Evolutionary conservation across 495 filamentous ascomycete genomes (phyloP).

Genomic region (Staphylotrichum tortipilum): DNA sequence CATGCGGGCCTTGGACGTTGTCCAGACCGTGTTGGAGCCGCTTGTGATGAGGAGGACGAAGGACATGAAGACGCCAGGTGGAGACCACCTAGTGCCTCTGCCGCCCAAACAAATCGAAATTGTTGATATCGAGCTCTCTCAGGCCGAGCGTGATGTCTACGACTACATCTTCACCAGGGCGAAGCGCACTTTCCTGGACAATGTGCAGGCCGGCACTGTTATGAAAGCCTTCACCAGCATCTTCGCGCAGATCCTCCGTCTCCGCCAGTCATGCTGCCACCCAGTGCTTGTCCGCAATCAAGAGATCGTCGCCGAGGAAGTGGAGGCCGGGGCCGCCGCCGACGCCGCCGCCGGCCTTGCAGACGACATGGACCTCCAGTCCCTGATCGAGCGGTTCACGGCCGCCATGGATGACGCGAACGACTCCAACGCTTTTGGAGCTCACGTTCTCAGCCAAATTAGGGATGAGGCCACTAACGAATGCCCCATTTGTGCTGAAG

Average conservation of each 20-base stretch:
- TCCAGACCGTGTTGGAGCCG: conserved; percentile 92
- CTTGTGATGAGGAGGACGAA: conserved; percentile 93
- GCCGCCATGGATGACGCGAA: conserved; percentile 56
- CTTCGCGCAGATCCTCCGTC: conserved; percentile 90
- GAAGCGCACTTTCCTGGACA: conserved; percentile 73
- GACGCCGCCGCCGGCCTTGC: conserved; percentile 72
- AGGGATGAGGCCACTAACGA: conserved; percentile 79
- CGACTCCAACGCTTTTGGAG: conserved; percentile 63
- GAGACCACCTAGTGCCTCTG: conserved; percentile 73
- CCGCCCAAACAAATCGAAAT: conserved; percentile 76
- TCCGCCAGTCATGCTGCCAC: conserved; percentile 92
- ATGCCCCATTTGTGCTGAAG: conserved; percentile 90
- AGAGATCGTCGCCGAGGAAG: conserved; percentile 76
- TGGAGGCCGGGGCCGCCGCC: conserved; percentile 69
- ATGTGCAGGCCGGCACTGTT: conserved; percentile 82
- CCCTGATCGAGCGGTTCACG: conserved; percentile 75
- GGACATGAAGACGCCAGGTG: conserved; percentile 93
- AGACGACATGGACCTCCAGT: conserved; percentile 92
- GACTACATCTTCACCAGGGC: conserved; percentile 77
- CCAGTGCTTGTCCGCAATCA: conserved; percentile 81
- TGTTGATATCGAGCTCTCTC: conserved; percentile 74
- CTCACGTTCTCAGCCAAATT: conserved; percentile 82
- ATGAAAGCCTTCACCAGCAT: conserved; percentile 93
- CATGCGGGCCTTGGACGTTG: conserved; percentile 86
- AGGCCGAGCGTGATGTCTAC: conserved; percentile 82